phyloP scores from a whole-genome alignment of 2,329 filamentous ascomycete genomes.

The Aspergillus ruber region DNA sequence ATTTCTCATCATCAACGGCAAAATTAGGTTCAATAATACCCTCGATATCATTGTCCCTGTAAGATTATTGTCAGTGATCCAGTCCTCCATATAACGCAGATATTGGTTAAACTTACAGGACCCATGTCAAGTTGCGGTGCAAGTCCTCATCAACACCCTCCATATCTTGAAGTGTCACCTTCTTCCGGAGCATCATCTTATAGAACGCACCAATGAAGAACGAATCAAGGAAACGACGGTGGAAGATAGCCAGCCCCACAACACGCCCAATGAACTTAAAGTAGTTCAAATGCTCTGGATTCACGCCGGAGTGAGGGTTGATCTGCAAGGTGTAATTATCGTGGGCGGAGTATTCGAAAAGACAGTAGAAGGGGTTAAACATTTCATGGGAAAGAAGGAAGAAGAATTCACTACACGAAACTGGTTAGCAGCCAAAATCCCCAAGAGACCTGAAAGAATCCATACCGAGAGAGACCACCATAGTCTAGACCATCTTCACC shows the following conservation, averaged over 20 bases:
- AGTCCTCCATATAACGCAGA: background rate
- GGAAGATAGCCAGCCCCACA: conserved; percentile 95
- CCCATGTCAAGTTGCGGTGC: conserved; percentile 94
- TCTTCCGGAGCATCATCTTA: conserved; percentile 97
- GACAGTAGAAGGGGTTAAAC: conserved; percentile 99
- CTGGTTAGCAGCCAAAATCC: conserved; percentile 18
- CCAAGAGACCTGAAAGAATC: background rate
- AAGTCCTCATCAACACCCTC: conserved; percentile 98
- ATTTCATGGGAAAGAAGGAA: conserved; percentile 98
- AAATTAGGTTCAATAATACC: conserved; percentile 94
- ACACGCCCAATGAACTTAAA: conserved; percentile 99
- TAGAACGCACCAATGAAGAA: conserved; percentile 99
- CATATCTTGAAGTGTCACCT: conserved; percentile 89
- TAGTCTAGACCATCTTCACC: conserved; percentile 98
- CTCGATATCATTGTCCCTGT: conserved; percentile 85
- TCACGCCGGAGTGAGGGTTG: conserved; percentile 98
- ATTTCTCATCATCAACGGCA: conserved; percentile 93
- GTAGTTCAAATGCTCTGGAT: conserved; percentile 98
- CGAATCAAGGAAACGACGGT: conserved; percentile 91
- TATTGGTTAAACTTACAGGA: conserved; percentile 53
- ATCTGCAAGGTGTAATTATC: conserved; percentile 99
- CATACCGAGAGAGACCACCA: conserved; percentile 78
- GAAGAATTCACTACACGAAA: conserved; percentile 75
- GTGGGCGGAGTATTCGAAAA: conserved; percentile 98
- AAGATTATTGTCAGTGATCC: conserved; percentile 13